phyloP scores from a whole-genome alignment of 2,329 filamentous ascomycete genomes.

The Penicillium sp. region DNA sequence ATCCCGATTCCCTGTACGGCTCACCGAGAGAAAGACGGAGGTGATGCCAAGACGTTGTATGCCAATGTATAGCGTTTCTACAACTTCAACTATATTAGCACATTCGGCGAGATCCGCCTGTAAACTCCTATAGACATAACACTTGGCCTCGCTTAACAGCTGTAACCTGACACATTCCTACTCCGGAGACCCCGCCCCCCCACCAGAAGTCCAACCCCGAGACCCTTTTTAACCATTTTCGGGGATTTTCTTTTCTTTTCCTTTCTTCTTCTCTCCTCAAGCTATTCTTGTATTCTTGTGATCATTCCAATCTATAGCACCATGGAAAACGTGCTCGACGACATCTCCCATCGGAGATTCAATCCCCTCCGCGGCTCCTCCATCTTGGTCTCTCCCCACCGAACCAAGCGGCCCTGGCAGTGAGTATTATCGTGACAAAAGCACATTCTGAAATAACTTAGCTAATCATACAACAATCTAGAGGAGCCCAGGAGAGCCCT shows the following conservation, averaged over 20 bases:
- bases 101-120: neutral
- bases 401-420: constrained; percentile 98
- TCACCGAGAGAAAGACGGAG: constrained; percentile 18
- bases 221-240: constrained; percentile 2
- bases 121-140: neutral
- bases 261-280: neutral
- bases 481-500: constrained; percentile 74
- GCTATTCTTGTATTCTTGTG: constrained; percentile 1
- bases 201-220: constrained; percentile 14
- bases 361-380: constrained; percentile 88
- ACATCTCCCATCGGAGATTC: constrained; percentile 93
- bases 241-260: constrained; percentile 4
- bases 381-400: constrained; percentile 92
- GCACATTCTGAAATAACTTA: neutral
- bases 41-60: constrained; percentile 10
- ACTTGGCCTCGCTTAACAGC: constrained; percentile 3
- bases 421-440: constrained; percentile 52
- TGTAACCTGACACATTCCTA: neutral
- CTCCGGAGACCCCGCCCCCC: constrained; percentile 26
- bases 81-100: neutral
- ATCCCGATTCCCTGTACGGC: constrained; percentile 24
- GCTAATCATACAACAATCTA: constrained; percentile 34
- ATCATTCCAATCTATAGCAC: constrained; percentile 16
- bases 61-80: neutral
- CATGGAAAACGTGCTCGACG: constrained; percentile 81